These are phyloP conservation scores for Ustilago xerochloae DNA, from an alignment of 1,284 basidiomycete genomes.

Conservation along the genomic window DNA sequence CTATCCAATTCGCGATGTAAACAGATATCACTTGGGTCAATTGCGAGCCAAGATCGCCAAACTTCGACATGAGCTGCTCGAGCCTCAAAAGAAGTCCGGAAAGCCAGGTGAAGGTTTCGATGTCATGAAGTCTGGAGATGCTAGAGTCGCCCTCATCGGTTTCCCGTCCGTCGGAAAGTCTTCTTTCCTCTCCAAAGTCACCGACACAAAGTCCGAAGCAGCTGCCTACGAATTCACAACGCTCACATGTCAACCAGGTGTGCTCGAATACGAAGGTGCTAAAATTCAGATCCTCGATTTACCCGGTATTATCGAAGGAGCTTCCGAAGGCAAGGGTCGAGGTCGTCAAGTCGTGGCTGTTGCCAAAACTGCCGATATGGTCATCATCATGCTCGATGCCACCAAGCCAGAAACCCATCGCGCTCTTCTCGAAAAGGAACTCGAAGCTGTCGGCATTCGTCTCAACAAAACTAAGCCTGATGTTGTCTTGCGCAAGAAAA, in stretches of 20 bases:
- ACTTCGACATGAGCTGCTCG: slow-evolving; percentile 63
- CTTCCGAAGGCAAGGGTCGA: slow-evolving; percentile 81
- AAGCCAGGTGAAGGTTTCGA: slow-evolving; percentile 65
- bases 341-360: slow-evolving; percentile 88
- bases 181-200: slow-evolving; percentile 89
- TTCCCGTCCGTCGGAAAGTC: slow-evolving; percentile 85
- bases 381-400: slow-evolving; percentile 90
- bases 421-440: slow-evolving; percentile 85
- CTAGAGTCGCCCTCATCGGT: slow-evolving; percentile 83
- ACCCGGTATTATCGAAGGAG: slow-evolving; percentile 97
- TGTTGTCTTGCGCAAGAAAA: slow-evolving; percentile 76
- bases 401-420: slow-evolving; percentile 96
- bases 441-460: slow-evolving; percentile 95
- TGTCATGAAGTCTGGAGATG: slow-evolving; percentile 64
- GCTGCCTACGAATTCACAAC: slow-evolving; percentile 98
- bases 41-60: slow-evolving; percentile 65
- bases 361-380: slow-evolving; percentile 92
- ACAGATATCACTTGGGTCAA: slow-evolving; percentile 61
- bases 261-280: slow-evolving; percentile 71
- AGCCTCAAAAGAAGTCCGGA: slow-evolving; percentile 59
- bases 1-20: background rate
- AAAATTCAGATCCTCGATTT: slow-evolving; percentile 76
- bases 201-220: slow-evolving; percentile 86
- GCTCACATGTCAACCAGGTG: slow-evolving; percentile 72
- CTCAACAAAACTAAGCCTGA: slow-evolving; percentile 79